Conservation (phyloP, 441 rosid genomes). For the Populus tomentosa region DNA sequence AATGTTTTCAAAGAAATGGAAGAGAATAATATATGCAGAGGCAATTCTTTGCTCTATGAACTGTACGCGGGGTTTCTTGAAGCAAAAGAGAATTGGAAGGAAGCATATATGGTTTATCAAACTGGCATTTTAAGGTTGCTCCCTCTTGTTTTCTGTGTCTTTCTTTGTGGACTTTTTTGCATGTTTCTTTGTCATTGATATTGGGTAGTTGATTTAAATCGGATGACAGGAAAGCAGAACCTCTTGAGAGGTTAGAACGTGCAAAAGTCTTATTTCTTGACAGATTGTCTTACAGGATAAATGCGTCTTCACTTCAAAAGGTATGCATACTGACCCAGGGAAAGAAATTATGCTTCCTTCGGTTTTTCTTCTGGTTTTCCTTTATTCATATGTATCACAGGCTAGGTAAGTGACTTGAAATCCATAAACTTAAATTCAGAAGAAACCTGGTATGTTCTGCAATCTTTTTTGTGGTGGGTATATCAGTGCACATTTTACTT, state of each 20-base stretch:
- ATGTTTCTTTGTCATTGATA: neutral
- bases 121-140: conserved; percentile 67
- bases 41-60: conserved; percentile 59
- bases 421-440: neutral
- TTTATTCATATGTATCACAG: neutral
- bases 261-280: conserved; percentile 56
- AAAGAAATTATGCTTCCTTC: neutral
- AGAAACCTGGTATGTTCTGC: neutral
- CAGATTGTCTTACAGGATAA: conserved; percentile 53
- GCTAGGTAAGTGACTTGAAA: neutral
- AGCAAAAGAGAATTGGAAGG: conserved; percentile 62
- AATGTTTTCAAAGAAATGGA: conserved; percentile 52
- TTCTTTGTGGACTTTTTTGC: neutral
- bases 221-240: conserved; percentile 59
- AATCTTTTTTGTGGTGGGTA: neutral
- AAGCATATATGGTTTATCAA: conserved; percentile 58
- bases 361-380: neutral
- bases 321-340: conserved; percentile 23
- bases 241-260: conserved; percentile 55
- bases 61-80: conserved; percentile 76
- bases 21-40: conserved; percentile 43
- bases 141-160: neutral
- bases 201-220: conserved; percentile 2
- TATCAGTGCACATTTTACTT: neutral
- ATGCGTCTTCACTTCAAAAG: conserved; percentile 42